These are phyloP conservation scores for Sorghum bicolor DNA, from an alignment of 176 grass and related monocot species.

Conservation along the genomic window DNA sequence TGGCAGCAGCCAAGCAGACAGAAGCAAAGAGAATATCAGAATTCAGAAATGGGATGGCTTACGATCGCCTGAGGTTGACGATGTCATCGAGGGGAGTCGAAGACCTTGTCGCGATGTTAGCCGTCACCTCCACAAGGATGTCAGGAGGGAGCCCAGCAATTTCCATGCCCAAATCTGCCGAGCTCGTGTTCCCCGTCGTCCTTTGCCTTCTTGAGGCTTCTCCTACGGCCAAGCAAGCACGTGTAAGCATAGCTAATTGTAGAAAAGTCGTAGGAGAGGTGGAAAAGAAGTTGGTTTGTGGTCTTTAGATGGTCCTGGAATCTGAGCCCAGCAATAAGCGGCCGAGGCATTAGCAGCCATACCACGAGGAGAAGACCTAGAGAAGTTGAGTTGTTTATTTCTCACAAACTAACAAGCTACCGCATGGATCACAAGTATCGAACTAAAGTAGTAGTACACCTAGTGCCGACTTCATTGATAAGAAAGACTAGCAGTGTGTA, in stretches of 20 bases:
- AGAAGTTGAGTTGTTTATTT: constrained; percentile 12
- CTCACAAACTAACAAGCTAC: neutral
- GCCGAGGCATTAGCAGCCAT: neutral
- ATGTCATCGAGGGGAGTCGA: constrained; percentile 29
- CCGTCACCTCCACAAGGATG: constrained; percentile 35
- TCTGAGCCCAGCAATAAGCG: constrained; percentile 6
- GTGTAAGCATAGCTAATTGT: constrained; percentile 41
- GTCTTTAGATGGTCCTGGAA: constrained; percentile 30
- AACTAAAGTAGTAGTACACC: neutral
- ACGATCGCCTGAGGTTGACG: constrained; percentile 38
- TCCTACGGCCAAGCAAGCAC: constrained; percentile 12
- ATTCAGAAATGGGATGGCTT: neutral
- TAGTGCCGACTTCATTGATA: neutral
- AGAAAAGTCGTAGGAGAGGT: constrained; percentile 14
- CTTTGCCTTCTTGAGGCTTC: constrained; percentile 31
- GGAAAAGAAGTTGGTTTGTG: constrained; percentile 30
- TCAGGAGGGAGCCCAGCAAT: constrained; percentile 33
- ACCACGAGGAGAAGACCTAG: constrained; percentile 1
- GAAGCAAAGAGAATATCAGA: neutral
- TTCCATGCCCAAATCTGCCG: constrained; percentile 3
- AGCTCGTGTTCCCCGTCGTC: neutral
- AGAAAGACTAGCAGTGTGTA: neutral
- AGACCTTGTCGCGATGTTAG: constrained; percentile 14
- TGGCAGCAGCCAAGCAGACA: neutral
- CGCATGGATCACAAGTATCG: neutral